These are phyloP conservation scores for Carex arenaria DNA, from an alignment of 202 grass and related monocot genomes.

Conservation along the genomic window DNA sequence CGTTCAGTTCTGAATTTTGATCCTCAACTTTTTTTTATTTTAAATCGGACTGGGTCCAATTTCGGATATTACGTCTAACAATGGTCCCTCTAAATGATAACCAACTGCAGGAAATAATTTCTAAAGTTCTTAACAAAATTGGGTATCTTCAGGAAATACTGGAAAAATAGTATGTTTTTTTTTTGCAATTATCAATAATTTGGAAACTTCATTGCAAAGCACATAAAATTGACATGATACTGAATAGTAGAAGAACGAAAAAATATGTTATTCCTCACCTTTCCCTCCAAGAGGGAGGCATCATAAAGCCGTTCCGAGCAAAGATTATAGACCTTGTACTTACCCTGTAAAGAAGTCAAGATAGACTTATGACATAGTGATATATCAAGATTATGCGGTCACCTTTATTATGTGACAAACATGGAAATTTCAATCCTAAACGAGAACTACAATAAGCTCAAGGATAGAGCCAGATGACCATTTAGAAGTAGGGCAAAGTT, in stretches of 20 bases:
- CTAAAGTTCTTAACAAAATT: background rate
- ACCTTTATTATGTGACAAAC: background rate
- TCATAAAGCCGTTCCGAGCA: constrained; percentile 97
- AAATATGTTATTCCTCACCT: constrained; percentile 40
- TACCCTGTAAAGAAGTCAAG: constrained; percentile 57
- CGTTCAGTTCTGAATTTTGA: no score
- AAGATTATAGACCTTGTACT: constrained; percentile 99
- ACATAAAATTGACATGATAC: background rate
- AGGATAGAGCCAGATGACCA: background rate
- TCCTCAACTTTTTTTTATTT: no score
- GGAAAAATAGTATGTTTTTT: background rate
- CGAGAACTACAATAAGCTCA: background rate
- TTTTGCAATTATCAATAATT: background rate
- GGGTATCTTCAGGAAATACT: background rate
- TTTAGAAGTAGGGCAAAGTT: background rate
- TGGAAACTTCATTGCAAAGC: background rate
- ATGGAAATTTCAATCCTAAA: background rate
- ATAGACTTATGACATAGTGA: background rate
- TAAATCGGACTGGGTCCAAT: no score
- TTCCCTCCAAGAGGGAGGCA: constrained; percentile 98
- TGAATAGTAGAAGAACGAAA: background rate
- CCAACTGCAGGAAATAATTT: background rate
- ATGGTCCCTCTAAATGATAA: background rate
- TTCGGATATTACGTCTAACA: no score
- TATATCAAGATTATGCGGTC: background rate